Percentiles rank a stretch among this genome's conserved stretches.
Conservation (phyloP, 2,329 filamentous ascomycete genomes). For the Ophiocordyceps camponoti-saundersi region DNA sequence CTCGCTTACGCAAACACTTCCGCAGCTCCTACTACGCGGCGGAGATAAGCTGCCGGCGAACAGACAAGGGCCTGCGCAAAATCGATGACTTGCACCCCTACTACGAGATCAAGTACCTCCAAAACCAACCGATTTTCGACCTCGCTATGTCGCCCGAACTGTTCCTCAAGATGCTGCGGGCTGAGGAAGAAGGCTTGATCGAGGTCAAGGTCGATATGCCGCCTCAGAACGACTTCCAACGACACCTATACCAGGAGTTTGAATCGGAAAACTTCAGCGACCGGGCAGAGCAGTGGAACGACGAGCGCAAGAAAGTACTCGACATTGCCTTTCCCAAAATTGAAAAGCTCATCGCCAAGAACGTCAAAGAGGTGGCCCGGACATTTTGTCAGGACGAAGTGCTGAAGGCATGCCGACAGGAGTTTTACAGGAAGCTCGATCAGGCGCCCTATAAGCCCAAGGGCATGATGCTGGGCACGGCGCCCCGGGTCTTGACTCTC, state of each 20-base stretch:
- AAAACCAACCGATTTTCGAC: constrained; percentile 71
- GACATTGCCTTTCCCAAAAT: constrained; percentile 69
- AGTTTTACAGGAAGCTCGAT: constrained; percentile 78
- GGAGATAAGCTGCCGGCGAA: constrained; percentile 72
- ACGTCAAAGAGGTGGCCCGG: constrained; percentile 85
- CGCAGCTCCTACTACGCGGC: constrained; percentile 64
- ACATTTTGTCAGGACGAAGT: constrained; percentile 90
- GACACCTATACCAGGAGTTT: constrained; percentile 65
- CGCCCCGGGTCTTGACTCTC: constrained; percentile 71
- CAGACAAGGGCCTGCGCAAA: constrained; percentile 81
- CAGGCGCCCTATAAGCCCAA: constrained; percentile 94
- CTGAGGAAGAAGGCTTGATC: constrained; percentile 83
- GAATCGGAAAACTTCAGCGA: constrained; percentile 93
- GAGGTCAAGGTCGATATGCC: constrained; percentile 70
- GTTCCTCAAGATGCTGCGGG: constrained; percentile 93
- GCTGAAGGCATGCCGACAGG: constrained; percentile 72
- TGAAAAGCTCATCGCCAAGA: constrained; percentile 69
- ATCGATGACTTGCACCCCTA: constrained; percentile 93
- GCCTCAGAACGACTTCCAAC: constrained; percentile 58
- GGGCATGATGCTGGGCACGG: constrained; percentile 75
- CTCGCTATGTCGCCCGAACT: constrained; percentile 73
- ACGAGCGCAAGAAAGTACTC: constrained; percentile 68
- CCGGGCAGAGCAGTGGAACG: constrained; percentile 87
- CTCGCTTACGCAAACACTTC: constrained; percentile 77
- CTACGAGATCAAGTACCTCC: constrained; percentile 94